Evolutionary conservation across 1,284 basidiomycete genomes (phyloP), one percentile per base, ranked within the genome.

Genomic region (Sanghuangporus sanghuang): DNA sequence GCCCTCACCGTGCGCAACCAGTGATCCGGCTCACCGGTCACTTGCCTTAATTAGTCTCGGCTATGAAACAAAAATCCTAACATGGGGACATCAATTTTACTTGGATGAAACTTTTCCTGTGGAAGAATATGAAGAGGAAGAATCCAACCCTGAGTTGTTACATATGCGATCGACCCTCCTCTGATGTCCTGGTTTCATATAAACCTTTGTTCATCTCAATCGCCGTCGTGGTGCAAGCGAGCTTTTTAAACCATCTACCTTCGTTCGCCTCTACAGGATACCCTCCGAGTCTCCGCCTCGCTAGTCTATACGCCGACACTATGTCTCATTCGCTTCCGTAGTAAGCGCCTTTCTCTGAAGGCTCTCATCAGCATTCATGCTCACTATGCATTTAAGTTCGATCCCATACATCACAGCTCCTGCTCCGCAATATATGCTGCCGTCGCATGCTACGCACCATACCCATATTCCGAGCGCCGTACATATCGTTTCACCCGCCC

Each of bases 401-500:
- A 40, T 60, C 44, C 50, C 57, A 14, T 64, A 60, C 57, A 64
- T 60, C 32, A 54, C 56, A 11, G 60, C 50, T 55, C 50, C 60
- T 27, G 62, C 67, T 39, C 23, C 62, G 6, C 62, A 67, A 14
- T 67, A 68, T 46, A n/a, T 62, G 12, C 52, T 64, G 18, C 59
- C 63, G 11, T 35, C 63, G 6, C 63, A 61, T 52, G 21, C 44
- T 32, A 32, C 55, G 21, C 64, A 63, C 23, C 66, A 64, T 40
- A 48, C 65, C 8, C 52, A 65, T 46, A 9, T 63, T 8, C 62
- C 65, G 16, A 69, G 75, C 32, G 75, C 76, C 70, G 76, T 77
- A 64, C 82, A 87, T 67, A 74, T 80, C 40, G 77, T 81, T 57
- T 73, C 78, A 14, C 53, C 53, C 18, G 74, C 80, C 2, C 78